Evolutionary conservation across 2,329 filamentous ascomycete genomes (phyloP).

Genomic region (Diplodia corticola): DNA sequence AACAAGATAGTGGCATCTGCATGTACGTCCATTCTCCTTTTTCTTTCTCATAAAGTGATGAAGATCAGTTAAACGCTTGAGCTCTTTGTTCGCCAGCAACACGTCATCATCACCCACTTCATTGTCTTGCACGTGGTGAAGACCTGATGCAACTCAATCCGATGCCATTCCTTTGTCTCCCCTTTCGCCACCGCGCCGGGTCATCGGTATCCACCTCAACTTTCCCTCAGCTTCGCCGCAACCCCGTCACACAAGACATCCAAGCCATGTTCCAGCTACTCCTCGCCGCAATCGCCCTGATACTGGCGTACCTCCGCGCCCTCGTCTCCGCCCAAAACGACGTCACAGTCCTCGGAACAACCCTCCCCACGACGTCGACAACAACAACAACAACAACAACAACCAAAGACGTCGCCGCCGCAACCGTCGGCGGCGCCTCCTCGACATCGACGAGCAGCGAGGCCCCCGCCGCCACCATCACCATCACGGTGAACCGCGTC

Average conservation of each 20-base stretch:
- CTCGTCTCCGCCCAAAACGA: neutral
- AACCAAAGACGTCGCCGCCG: neutral
- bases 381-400: neutral
- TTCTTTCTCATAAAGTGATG: no score
- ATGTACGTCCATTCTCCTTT: neutral
- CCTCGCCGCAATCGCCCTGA: neutral
- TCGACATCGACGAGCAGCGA: neutral
- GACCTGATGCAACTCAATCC: neutral
- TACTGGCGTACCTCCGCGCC: neutral
- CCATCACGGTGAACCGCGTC: slow-evolving; percentile 6
- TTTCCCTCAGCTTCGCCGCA: neutral
- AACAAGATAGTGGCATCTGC: neutral
- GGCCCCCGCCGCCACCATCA: neutral
- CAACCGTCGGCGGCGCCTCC: neutral
- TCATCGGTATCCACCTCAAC: neutral
- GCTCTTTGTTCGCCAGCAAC: neutral
- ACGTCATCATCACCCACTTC: neutral
- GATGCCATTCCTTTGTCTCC: neutral
- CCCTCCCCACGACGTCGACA: neutral
- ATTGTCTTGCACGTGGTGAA: neutral
- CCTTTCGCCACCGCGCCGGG: slow-evolving; percentile 3
- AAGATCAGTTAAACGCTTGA: no score
- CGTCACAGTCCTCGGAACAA: neutral
- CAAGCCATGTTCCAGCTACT: neutral
- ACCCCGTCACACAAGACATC: neutral